phyloP scores from a whole-genome alignment of 306 rosid species.

The Pyrus communis region DNA sequence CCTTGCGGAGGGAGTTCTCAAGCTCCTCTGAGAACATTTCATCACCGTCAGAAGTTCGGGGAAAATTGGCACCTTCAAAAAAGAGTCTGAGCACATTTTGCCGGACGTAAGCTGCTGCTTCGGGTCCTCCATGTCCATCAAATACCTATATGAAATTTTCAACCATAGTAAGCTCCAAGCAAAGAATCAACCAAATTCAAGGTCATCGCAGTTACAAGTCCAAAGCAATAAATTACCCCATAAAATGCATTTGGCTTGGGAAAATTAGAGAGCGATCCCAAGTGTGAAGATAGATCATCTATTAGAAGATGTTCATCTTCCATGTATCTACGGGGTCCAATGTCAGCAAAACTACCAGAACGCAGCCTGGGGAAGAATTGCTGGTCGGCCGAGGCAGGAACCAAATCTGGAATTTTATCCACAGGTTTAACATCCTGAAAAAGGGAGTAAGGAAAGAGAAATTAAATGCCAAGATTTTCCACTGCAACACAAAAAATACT shows the following conservation, averaged over 20 bases:
- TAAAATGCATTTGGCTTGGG: slow-evolving; percentile 91
- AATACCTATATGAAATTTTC: slow-evolving; percentile 50
- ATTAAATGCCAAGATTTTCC: neutral
- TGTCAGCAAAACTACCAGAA: slow-evolving; percentile 89
- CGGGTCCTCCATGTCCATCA: slow-evolving; percentile 99
- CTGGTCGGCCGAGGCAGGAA: slow-evolving; percentile 30
- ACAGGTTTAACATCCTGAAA: slow-evolving; percentile 43
- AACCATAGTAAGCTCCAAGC: slow-evolving; percentile 12
- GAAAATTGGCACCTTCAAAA: slow-evolving; percentile 70
- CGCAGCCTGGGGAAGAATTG: slow-evolving; percentile 66
- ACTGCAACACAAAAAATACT: neutral
- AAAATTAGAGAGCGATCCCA: slow-evolving; percentile 58
- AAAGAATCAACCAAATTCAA: neutral
- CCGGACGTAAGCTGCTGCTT: slow-evolving; percentile 80
- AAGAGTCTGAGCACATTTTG: slow-evolving; percentile 66
- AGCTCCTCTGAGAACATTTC: slow-evolving; percentile 51
- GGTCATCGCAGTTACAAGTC: neutral
- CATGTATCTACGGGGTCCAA: slow-evolving; percentile 91
- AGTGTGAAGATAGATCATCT: slow-evolving; percentile 67
- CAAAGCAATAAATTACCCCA: slow-evolving; percentile 51
- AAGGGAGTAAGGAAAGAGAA: slow-evolving; percentile 11
- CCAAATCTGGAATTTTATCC: slow-evolving; percentile 40
- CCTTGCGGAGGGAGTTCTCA: slow-evolving; percentile 47
- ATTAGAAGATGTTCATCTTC: slow-evolving; percentile 95
- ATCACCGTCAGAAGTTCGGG: slow-evolving; percentile 52